Evolutionary conservation across 1,284 basidiomycete genomes (phyloP).

Genomic region (Malassezia dermatis): DNA sequence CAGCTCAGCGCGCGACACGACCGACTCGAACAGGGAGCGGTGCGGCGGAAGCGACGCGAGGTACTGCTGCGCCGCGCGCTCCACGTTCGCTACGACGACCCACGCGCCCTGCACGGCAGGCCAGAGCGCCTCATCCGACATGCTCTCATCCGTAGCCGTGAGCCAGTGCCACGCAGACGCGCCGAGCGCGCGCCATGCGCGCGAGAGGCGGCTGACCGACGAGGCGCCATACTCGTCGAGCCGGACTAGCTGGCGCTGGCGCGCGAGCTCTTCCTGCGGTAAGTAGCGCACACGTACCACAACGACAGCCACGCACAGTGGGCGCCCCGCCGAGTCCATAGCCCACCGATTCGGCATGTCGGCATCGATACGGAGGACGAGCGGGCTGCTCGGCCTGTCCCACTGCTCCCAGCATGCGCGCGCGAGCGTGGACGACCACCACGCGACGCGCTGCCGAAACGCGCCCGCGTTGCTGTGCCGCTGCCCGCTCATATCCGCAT

Average conservation of each 20-base stretch:
- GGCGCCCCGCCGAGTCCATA: constrained; percentile 58
- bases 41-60: not conserved
- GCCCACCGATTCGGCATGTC: constrained; percentile 21
- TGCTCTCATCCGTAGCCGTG: constrained; percentile 47
- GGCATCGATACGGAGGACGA: constrained; percentile 60
- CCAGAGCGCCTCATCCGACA: constrained; percentile 59
- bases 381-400: constrained; percentile 38
- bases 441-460: constrained; percentile 68
- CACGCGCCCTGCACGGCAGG: constrained; percentile 61
- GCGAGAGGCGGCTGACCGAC: not conserved
- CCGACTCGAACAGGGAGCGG: not conserved
- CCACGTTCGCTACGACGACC: constrained; percentile 60
- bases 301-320: constrained; percentile 67
- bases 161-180: constrained; percentile 15
- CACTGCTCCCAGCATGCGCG: constrained; percentile 51
- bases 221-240: not conserved
- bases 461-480: constrained; percentile 71
- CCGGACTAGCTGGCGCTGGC: not conserved
- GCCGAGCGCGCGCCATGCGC: not conserved
- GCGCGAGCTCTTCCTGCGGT: constrained; percentile 3
- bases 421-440: constrained; percentile 70
- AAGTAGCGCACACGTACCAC: constrained; percentile 53
- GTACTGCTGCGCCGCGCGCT: constrained; percentile 37
- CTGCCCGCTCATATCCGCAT: constrained; percentile 75
- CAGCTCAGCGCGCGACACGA: constrained; percentile 7